Conservation (phyloP, 495 filamentous ascomycete species). For the Hypoxylon subgilvum region DNA sequence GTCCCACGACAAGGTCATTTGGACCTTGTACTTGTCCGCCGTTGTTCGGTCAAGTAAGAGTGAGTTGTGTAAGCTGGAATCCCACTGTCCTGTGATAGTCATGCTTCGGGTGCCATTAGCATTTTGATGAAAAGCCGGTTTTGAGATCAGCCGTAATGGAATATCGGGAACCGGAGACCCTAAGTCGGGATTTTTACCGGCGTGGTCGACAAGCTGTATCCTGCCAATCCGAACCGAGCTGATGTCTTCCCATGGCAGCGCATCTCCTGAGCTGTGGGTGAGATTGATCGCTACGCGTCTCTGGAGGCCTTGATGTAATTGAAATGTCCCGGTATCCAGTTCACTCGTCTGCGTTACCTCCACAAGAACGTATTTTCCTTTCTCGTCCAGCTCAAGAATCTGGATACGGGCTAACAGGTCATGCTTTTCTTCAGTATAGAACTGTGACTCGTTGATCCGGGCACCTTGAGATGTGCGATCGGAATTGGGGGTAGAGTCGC, state of each 20-base stretch:
- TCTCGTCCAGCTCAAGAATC: slow-evolving; percentile 87
- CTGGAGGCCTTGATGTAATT: slow-evolving; percentile 94
- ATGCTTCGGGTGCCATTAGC: slow-evolving; percentile 90
- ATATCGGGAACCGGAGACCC: slow-evolving; percentile 74
- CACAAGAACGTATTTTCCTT: slow-evolving; percentile 87
- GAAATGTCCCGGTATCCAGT: slow-evolving; percentile 84
- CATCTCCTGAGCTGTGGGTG: slow-evolving; percentile 86
- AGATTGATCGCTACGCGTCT: slow-evolving; percentile 84
- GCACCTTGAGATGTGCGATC: slow-evolving; percentile 68
- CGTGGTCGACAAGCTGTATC: slow-evolving; percentile 80
- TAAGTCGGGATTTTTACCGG: slow-evolving; percentile 82
- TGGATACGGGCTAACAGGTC: slow-evolving; percentile 88
- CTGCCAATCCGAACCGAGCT: slow-evolving; percentile 74
- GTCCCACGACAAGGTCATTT: slow-evolving; percentile 84
- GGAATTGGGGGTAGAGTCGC: slow-evolving; percentile 65
- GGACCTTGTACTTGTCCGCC: slow-evolving; percentile 87
- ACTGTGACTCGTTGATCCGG: slow-evolving; percentile 87
- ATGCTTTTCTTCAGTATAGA: slow-evolving; percentile 89
- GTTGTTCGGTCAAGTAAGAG: slow-evolving; percentile 88
- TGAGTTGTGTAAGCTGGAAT: slow-evolving; percentile 90
- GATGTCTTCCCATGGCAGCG: slow-evolving; percentile 84
- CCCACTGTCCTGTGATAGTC: slow-evolving; percentile 89
- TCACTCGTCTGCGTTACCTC: slow-evolving; percentile 86
- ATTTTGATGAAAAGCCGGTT: slow-evolving; percentile 78
- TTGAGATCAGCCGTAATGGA: slow-evolving; percentile 72